These are phyloP conservation scores for Backusella sp. DNA, from an alignment of 192 early-diverging fungal genomes.

Conservation along the genomic window DNA sequence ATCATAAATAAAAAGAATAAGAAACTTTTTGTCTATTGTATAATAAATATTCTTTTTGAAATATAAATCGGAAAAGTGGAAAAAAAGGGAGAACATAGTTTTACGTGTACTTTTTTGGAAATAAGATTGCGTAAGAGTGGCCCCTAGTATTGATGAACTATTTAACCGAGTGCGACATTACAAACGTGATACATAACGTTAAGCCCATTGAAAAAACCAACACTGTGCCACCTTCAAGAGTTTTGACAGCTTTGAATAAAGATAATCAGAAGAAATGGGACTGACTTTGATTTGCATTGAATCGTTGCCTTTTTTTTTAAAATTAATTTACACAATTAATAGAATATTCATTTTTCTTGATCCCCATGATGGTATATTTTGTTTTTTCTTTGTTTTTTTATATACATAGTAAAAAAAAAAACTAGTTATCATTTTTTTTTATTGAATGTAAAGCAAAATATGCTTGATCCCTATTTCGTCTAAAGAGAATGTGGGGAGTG, in stretches of 20 bases:
- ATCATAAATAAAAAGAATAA: neutral
- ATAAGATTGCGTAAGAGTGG: neutral
- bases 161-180: neutral
- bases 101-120: neutral
- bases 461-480: too few species aligned
- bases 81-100: neutral
- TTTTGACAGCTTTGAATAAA: neutral
- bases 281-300: neutral
- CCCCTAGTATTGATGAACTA: neutral
- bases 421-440: neutral
- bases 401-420: neutral
- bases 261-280: neutral
- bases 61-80: neutral
- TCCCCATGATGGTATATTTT: too few species aligned
- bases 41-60: neutral
- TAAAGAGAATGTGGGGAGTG: too few species aligned
- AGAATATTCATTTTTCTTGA: too few species aligned
- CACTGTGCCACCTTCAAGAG: neutral
- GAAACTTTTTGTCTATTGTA: neutral
- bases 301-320: neutral
- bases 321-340: too few species aligned
- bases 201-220: neutral
- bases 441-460: neutral
- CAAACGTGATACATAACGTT: slow-evolving; percentile 1
- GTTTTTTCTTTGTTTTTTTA: neutral